Percentiles rank a stretch among this genome's conserved stretches.
Conservation (phyloP, 768 basidiomycete species). For the Collybiopsis confluens region DNA sequence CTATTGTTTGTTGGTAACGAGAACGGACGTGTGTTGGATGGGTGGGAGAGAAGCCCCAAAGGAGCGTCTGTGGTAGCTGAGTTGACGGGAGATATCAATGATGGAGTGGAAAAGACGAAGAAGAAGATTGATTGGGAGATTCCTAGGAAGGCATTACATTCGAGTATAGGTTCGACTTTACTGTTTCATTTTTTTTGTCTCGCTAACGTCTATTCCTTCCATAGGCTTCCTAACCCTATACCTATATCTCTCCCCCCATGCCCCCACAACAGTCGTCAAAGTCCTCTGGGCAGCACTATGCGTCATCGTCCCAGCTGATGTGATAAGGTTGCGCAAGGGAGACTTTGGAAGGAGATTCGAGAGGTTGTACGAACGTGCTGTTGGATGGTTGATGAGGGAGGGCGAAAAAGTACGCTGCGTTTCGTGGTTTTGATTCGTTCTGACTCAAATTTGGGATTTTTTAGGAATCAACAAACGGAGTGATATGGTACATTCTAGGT, state of each 20-base stretch:
- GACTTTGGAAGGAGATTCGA: conserved; percentile 66
- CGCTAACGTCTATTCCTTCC: conserved; percentile 4
- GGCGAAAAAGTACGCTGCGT: conserved; percentile 81
- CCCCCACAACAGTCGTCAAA: conserved; percentile 49
- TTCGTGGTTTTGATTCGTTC: too few relatives aligned
- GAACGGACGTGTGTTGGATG: too few relatives aligned
- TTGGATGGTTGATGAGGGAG: conserved; percentile 89
- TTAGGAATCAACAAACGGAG: conserved; percentile 75
- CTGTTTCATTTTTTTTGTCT: not conserved
- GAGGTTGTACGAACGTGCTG: conserved; percentile 58
- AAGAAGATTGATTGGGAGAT: conserved; percentile 80
- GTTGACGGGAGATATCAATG: too few relatives aligned
- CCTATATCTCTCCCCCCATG: conserved; percentile 47
- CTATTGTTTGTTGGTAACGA: not conserved
- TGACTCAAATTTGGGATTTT: too few relatives aligned
- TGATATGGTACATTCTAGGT: conserved; percentile 88
- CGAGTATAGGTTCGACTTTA: conserved; percentile 84
- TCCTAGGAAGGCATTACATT: conserved; percentile 82
- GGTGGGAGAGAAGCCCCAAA: too few relatives aligned
- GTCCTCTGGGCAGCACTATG: conserved; percentile 64
- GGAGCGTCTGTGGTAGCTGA: too few relatives aligned
- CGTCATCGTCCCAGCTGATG: conserved; percentile 68
- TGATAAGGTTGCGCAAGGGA: conserved; percentile 64
- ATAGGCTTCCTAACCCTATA: conserved; percentile 63
- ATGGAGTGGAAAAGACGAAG: conserved; percentile 4